These are phyloP conservation scores for Whalleya microplaca DNA, from an alignment of 2,329 filamentous ascomycete species.

Conservation along the genomic window DNA sequence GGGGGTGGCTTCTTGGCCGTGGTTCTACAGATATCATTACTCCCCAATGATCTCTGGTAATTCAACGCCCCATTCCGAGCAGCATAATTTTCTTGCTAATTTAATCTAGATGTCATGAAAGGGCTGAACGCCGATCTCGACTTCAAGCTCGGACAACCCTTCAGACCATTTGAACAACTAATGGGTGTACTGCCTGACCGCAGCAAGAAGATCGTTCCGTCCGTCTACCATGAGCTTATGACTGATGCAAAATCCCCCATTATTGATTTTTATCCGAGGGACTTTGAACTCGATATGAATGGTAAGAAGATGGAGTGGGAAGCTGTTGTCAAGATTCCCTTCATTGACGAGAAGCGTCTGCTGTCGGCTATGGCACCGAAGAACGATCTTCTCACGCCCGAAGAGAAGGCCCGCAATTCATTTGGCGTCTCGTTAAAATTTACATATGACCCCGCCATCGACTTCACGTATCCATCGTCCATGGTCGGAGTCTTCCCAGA, in stretches of 20 bases:
- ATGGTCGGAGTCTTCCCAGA: conserved; percentile 90
- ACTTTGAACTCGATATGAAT: conserved; percentile 98
- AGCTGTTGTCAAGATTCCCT: conserved; percentile 97
- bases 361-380: conserved; percentile 84
- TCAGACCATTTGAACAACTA: conserved; percentile 91
- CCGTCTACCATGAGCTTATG: conserved; percentile 89
- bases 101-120: conserved; percentile 75
- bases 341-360: conserved; percentile 90
- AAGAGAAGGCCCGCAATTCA: conserved; percentile 81
- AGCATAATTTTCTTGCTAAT: conserved; percentile 21
- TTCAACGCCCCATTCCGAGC: not conserved
- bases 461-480: conserved; percentile 86
- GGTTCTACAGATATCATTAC: conserved; percentile 98
- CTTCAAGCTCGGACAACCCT: conserved; percentile 93
- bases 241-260: conserved; percentile 88
- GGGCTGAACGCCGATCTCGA: conserved; percentile 86
- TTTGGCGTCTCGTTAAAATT: conserved; percentile 95
- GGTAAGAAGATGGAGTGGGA: conserved; percentile 99
- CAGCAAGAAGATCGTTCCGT: conserved; percentile 94
- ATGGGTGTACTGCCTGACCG: conserved; percentile 98
- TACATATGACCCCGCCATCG: conserved; percentile 75
- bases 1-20: conserved; percentile 96
- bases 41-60: conserved; percentile 90
- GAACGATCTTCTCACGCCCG: conserved; percentile 75
- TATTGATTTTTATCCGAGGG: conserved; percentile 95